Conservation (phyloP, 1,284 basidiomycete genomes). For the Pseudozyma tsukubaensis region DNA sequence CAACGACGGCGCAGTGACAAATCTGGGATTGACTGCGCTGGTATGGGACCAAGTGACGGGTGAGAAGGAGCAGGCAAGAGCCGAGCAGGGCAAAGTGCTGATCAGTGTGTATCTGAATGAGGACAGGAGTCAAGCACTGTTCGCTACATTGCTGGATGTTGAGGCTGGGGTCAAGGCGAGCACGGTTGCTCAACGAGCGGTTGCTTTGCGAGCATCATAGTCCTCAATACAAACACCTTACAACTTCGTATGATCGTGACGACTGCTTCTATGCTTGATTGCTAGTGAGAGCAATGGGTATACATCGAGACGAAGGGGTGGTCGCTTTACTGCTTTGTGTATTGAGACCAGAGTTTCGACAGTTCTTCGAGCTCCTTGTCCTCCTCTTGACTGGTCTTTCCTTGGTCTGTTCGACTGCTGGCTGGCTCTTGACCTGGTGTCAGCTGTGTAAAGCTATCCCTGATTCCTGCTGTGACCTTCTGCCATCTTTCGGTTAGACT, state of each 20-base stretch:
- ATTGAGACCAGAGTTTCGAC: conserved; percentile 21
- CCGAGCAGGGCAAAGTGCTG: conserved; percentile 69
- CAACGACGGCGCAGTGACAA: conserved; percentile 55
- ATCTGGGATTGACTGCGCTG: conserved; percentile 52
- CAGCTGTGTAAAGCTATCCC: conserved; percentile 18
- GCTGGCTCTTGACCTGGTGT: background rate
- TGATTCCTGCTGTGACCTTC: conserved; percentile 32
- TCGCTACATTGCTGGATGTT: conserved; percentile 83
- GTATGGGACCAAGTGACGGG: conserved; percentile 40
- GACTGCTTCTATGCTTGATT: conserved; percentile 12
- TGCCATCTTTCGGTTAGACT: conserved; percentile 20
- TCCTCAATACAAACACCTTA: background rate
- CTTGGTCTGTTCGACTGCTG: background rate
- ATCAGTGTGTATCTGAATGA: conserved; percentile 91
- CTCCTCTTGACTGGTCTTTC: background rate
- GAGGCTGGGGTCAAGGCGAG: conserved; percentile 69
- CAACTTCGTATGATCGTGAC: background rate
- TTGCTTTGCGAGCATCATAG: conserved; percentile 53
- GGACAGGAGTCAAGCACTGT: conserved; percentile 88
- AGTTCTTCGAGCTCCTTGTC: conserved; percentile 27
- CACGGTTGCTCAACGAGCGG: conserved; percentile 60
- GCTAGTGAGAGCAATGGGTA: background rate
- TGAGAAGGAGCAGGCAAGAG: background rate
- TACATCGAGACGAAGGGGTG: background rate
- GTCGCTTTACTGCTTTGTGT: conserved; percentile 8